Evolutionary conservation across 2,329 filamentous ascomycete species (phyloP).

Genomic region (Aspergillus costaricaensis): DNA sequence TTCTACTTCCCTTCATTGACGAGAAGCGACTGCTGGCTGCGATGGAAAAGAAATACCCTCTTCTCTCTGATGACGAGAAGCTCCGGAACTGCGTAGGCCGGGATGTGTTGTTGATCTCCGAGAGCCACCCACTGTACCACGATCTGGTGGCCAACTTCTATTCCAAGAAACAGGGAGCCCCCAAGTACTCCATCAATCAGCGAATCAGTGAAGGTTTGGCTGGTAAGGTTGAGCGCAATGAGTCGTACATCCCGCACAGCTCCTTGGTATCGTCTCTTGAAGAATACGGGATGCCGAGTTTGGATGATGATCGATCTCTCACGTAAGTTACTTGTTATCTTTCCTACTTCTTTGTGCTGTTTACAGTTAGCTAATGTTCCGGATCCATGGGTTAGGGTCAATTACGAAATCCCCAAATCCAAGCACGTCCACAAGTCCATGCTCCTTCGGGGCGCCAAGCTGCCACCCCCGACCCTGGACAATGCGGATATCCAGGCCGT

Average conservation of each 20-base stretch:
- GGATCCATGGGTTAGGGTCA: constrained; percentile 59
- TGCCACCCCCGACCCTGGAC: constrained; percentile 71
- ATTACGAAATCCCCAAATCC: constrained; percentile 78
- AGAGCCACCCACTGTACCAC: constrained; percentile 81
- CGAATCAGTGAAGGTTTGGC: constrained; percentile 74
- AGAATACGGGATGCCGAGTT: constrained; percentile 68
- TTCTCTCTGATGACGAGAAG: constrained; percentile 74
- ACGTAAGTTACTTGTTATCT: constrained; percentile 58
- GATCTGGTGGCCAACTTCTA: constrained; percentile 85
- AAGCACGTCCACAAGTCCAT: constrained; percentile 85
- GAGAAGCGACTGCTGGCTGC: constrained; percentile 81
- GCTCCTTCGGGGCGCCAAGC: constrained; percentile 79
- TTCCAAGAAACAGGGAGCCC: constrained; percentile 75
- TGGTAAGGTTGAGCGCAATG: constrained; percentile 78
- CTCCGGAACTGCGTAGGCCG: constrained; percentile 77
- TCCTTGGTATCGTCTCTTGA: constrained; percentile 76
- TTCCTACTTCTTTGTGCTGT: background rate
- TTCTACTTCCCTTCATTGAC: constrained; percentile 92
- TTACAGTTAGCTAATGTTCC: constrained; percentile 31
- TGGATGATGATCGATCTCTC: constrained; percentile 85
- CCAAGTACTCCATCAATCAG: constrained; percentile 72
- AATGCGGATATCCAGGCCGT: constrained; percentile 74
- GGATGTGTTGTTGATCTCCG: constrained; percentile 82
- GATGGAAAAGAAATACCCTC: constrained; percentile 78
- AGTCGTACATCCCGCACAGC: constrained; percentile 80